phyloP scores from a whole-genome alignment of 805 yeast genomes.

The Suhomyces sp. region DNA sequence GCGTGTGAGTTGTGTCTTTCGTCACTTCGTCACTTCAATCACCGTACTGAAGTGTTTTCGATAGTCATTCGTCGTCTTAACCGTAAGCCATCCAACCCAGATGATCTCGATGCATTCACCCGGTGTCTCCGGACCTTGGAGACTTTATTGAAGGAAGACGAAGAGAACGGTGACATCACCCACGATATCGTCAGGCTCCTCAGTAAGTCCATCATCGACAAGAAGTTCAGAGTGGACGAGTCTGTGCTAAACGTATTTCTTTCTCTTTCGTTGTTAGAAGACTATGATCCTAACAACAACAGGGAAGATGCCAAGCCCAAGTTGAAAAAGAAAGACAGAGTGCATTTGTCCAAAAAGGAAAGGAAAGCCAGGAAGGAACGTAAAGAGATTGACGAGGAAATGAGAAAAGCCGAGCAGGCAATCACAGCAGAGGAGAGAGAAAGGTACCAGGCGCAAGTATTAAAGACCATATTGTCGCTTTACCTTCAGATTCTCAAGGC shows the following conservation, averaged over 20 bases:
- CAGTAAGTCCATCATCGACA: conserved; percentile 65
- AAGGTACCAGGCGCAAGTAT: conserved; percentile 75
- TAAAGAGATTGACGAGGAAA: conserved; percentile 83
- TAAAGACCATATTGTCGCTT: conserved; percentile 66
- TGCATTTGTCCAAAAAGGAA: conserved; percentile 87
- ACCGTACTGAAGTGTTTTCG: conserved; percentile 67
- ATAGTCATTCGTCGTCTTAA: conserved; percentile 65
- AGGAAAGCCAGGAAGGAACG: conserved; percentile 83
- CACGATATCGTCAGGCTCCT: conserved; percentile 68
- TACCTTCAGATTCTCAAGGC: conserved; percentile 74
- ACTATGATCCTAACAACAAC: conserved; percentile 66
- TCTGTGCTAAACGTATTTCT: conserved; percentile 71
- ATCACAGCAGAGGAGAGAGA: conserved; percentile 87
- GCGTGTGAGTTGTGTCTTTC: conserved; percentile 69
- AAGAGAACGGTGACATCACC: conserved; percentile 74
- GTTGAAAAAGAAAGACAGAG: conserved; percentile 80
- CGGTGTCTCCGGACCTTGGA: conserved; percentile 66
- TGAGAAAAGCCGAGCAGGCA: conserved; percentile 81
- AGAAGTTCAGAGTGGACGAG: conserved; percentile 80
- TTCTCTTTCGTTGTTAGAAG: conserved; percentile 62
- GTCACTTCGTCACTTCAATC: conserved; percentile 75
- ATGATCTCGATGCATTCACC: conserved; percentile 49
- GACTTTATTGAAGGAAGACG: conserved; percentile 70
- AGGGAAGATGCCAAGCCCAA: conserved; percentile 43
- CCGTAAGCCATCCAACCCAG: conserved; percentile 51